Evolutionary conservation across 805 yeast genomes (phyloP), one percentile per base, ranked within the genome.

Genomic region (Pichia occidentalis): DNA sequence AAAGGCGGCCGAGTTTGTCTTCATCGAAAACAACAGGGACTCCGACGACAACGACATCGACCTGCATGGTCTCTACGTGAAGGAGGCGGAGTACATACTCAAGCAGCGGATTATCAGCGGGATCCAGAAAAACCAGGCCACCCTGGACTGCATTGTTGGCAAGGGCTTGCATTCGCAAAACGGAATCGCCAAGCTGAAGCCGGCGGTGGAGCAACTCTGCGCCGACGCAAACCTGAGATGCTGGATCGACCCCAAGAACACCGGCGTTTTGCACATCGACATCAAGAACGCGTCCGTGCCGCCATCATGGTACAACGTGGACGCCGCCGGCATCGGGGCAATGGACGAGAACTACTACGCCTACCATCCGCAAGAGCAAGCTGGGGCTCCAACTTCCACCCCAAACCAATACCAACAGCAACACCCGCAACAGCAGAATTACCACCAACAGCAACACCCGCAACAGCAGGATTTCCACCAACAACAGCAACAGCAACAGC

Each of bases 1-100:
- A 14, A 75, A 78, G 58, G 98, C 97, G 4, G 97, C 96, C 1
- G 85, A 80, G 57, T 87, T 80, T 53, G 95, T 85, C 1, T 90
- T 90, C 57, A 66, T 79, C 29, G 88, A 83, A 47, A 90, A 90
- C 59, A 90, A 90, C 54, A 74, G 85, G 27, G 97, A 88, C 53
- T 79, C 90, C n/a, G 78, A 73, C 23, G 68, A 70, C 18, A 81
- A 85, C 57, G 97, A 90, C 60, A 86, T 90, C 45, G 97, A 90
- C 62, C 67, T 90, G 37, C 98, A 90, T 59, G 98, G 98, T 0
- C 64, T 90, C 22, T 88, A 70, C 50, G 94, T 90, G 14, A 81
- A 79, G 56, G 98, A 90, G 62, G 96, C 97, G 7, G 75, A 75
- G 44, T 81, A 75, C 54, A 75, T 82, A 35, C 66, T 90, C 47